Evolutionary conservation across 306 rosid species (phyloP).

Genomic region (Dalbergia oliveri): DNA sequence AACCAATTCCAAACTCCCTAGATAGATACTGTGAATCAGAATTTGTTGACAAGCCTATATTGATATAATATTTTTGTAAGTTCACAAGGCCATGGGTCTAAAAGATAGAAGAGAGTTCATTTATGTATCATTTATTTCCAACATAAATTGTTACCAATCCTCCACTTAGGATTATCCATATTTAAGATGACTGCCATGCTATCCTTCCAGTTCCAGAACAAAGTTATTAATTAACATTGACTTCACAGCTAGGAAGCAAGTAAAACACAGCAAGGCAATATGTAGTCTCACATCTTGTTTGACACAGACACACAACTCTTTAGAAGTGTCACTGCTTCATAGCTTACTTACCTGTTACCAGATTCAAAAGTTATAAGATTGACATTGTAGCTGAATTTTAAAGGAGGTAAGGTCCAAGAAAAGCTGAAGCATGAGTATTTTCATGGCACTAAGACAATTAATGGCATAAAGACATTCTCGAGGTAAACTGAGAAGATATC

Average conservation of each 20-base stretch:
- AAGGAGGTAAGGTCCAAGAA: not conserved
- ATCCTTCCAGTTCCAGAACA: not conserved
- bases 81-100: no score
- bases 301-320: not conserved
- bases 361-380: not conserved
- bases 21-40: no score
- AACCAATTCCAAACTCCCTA: no score
- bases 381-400: not conserved
- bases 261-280: not conserved
- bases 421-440: not conserved
- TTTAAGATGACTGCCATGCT: not conserved
- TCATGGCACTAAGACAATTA: not conserved
- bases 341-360: not conserved
- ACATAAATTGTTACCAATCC: not conserved
- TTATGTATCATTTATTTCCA: no score
- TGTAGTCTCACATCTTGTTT: not conserved
- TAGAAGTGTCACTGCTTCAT: not conserved
- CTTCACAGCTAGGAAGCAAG: slow-evolving; percentile 3
- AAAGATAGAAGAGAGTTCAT: no score
- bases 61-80: no score
- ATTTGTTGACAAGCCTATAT: no score
- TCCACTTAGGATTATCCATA: not conserved
- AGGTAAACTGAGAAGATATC: not conserved
- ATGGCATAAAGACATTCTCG: not conserved
- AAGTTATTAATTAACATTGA: not conserved